Evolutionary conservation across 164 flowering plant species (phyloP).

Genomic region (Liriodendron chinense): DNA sequence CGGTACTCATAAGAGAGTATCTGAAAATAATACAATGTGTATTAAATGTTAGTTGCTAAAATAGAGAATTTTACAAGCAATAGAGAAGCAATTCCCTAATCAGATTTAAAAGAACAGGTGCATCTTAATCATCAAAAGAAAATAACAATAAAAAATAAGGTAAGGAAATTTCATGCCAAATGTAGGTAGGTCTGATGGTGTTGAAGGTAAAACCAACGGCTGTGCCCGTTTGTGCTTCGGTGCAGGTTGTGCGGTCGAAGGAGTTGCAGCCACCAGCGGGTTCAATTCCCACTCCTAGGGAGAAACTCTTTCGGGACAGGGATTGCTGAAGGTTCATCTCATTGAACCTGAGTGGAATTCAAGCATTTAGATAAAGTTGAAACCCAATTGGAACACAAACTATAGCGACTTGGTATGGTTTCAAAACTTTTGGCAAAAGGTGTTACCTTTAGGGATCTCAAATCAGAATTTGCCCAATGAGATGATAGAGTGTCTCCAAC

Average conservation of each 20-base stretch:
- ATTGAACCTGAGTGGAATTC: constrained; percentile 55
- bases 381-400: background rate
- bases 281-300: constrained; percentile 98
- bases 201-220: constrained; percentile 13
- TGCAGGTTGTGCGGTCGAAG: constrained; percentile 34
- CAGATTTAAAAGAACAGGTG: too few relatives aligned
- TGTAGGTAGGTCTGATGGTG: constrained; percentile 33
- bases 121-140: too few relatives aligned
- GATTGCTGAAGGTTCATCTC: constrained; percentile 83
- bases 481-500: constrained; percentile 43
- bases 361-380: background rate
- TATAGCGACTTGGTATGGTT: background rate
- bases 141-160: too few relatives aligned
- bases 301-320: constrained; percentile 82
- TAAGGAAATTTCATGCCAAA: constrained; percentile 28
- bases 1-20: too few relatives aligned
- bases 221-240: constrained; percentile 63
- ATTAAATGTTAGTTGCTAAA: too few relatives aligned
- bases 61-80: too few relatives aligned
- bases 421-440: background rate
- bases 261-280: constrained; percentile 47
- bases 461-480: constrained; percentile 59
- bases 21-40: too few relatives aligned
- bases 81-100: too few relatives aligned
- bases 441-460: constrained; percentile 67